phyloP scores from a whole-genome alignment of 257 asterid species.

The Misopates orontium region DNA sequence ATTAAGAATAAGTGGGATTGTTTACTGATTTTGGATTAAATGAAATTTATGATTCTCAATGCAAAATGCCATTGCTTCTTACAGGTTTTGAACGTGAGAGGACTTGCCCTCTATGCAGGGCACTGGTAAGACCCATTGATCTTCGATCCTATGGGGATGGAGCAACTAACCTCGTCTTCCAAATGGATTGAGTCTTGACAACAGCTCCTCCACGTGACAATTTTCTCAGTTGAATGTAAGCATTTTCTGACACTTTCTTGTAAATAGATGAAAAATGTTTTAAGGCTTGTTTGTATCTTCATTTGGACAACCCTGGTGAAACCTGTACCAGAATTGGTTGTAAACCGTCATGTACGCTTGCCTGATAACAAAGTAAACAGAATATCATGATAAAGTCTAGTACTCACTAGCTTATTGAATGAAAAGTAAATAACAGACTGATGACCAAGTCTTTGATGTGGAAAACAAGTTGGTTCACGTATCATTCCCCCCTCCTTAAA shows the following conservation, averaged over 20 bases:
- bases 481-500: no score
- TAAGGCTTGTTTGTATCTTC: conserved; percentile 1
- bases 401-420: no score
- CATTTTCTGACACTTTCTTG: conserved; percentile 3
- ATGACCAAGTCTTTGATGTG: no score
- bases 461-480: no score
- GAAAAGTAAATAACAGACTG: no score
- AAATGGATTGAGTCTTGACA: conserved; percentile 34
- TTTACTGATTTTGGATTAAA: not conserved
- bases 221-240: not conserved
- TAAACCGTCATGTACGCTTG: conserved; percentile 12
- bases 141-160: conserved; percentile 55
- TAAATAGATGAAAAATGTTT: not conserved
- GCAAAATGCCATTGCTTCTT: not conserved
- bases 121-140: conserved; percentile 52
- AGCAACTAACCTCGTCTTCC: conserved; percentile 51
- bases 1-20: not conserved
- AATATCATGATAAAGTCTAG: no score
- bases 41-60: not conserved
- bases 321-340: not conserved
- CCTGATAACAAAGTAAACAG: no score
- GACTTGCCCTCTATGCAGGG: conserved; percentile 59
- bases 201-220: not conserved
- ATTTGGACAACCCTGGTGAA: not conserved
- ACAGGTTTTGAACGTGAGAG: conserved; percentile 57